Base-by-base conservation (phyloP, 1,284 basidiomycete genomes). In the Microstroma glucosiphilum region DNA sequence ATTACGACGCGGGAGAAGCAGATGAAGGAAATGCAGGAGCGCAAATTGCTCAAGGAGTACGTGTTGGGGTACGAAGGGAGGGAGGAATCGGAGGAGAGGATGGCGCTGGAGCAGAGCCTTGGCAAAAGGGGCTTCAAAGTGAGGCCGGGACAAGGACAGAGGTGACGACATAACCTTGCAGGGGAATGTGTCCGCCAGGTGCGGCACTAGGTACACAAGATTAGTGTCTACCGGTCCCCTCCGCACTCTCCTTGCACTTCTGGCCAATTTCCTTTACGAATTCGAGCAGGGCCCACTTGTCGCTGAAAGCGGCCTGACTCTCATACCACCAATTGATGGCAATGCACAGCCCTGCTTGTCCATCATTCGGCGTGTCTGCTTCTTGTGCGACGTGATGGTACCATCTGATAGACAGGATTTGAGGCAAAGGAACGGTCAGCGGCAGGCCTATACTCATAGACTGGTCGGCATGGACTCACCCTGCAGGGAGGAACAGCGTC, bases 41-140 rank as follows among this genome's bases (percentile, higher is more conserved):
- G 74, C 25, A 65, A 68, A 58, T 72, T 73, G 62, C 64, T 76
- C 59, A 78, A 78, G 60, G 58, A 76, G 60, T 69, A 71, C 13
- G 76, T 78, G 21, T 62, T 78, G 1, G 69, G 71, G 0, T 77
- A 76, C 60, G 43, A 89, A 88, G 37, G 65, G 4, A 25, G 64
- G 57, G 61, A 66, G 58, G 56, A 66, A 15, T 53, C 23, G 12
- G 60, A 54, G 53, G 57, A 62, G 48, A 54, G 51, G 51, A 19
- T 21, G n/a, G 51, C n/a, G 17, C 51, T 54, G 21, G 51, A 54
- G 51, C 19, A 54, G 51, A 54, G 51, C 26, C 25, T 54, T 15
- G 51, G 51, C 15, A 54, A 21, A 21, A 17, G 51, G 13, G 51
- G 51, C 21, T 48, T 48, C 46, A 23, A n/a, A 12, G 46, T 48